phyloP scores from a whole-genome alignment of 441 rosid genomes.

The California macrophylla region DNA sequence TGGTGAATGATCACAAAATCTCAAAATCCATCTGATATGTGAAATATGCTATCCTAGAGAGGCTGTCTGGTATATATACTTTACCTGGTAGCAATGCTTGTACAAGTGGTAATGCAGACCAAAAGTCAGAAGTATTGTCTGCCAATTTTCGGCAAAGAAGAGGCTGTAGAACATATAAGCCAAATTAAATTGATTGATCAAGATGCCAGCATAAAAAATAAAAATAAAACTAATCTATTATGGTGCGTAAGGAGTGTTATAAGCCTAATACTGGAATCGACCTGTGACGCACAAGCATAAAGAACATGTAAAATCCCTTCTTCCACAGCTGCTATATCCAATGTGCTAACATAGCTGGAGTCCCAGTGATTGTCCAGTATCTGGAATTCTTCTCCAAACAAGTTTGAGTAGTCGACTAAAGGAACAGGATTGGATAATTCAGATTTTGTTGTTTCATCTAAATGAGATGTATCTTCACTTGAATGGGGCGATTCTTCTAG shows the following conservation, averaged over 20 bases:
- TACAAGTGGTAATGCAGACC: slow-evolving; percentile 71
- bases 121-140: slow-evolving; percentile 46
- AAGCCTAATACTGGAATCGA: slow-evolving; percentile 35
- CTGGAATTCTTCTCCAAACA: slow-evolving; percentile 70
- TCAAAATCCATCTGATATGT: slow-evolving; percentile 12
- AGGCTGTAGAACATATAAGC: slow-evolving; percentile 39
- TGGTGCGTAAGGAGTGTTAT: slow-evolving; percentile 10
- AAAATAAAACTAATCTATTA: slow-evolving; percentile 11
- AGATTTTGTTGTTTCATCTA: slow-evolving; percentile 39
- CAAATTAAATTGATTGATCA: slow-evolving; percentile 20
- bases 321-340: slow-evolving; percentile 68
- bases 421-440: slow-evolving; percentile 33
- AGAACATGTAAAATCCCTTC: slow-evolving; percentile 84
- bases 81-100: slow-evolving; percentile 81
- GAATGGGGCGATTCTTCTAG: slow-evolving; percentile 32
- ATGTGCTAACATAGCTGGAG: slow-evolving; percentile 40
- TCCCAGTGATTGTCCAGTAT: slow-evolving; percentile 48
- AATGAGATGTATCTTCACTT: slow-evolving; percentile 28
- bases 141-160: slow-evolving; percentile 57
- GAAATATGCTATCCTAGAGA: slow-evolving; percentile 13
- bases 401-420: slow-evolving; percentile 49
- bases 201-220: slow-evolving; percentile 15
- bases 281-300: slow-evolving; percentile 89
- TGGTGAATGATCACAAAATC: slow-evolving; percentile 4
- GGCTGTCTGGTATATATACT: slow-evolving; percentile 14